A percentile compares a stretch with the other conserved stretches of the same genome.
Conservation (phyloP, 345 rosid species). For the Gossypium raimondii region DNA sequence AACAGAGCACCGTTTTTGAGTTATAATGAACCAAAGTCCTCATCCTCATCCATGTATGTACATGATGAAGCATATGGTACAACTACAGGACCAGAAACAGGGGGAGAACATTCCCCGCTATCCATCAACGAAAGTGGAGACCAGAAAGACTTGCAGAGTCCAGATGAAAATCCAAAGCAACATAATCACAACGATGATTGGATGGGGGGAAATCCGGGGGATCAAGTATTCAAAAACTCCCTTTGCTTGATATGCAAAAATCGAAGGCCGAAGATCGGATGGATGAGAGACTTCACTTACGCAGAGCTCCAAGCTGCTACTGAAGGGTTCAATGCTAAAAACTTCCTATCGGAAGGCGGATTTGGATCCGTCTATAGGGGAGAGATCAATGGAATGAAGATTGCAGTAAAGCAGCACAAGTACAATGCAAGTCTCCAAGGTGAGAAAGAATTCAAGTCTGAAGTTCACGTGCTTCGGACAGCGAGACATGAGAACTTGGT, state of each 20-base stretch:
- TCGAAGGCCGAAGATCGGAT: constrained; percentile 46
- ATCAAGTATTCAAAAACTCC: constrained; percentile 33
- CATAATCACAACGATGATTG: constrained; percentile 18
- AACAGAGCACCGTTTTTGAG: constrained; percentile 26
- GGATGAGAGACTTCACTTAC: constrained; percentile 48
- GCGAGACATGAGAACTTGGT: constrained; percentile 61
- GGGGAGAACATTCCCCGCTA: constrained; percentile 20
- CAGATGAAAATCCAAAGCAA: constrained; percentile 25
- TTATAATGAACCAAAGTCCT: constrained; percentile 19
- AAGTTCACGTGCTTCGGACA: constrained; percentile 52
- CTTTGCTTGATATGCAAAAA: constrained; percentile 52
- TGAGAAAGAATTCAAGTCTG: constrained; percentile 63
- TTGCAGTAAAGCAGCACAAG: constrained; percentile 64
- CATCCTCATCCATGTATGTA: constrained; percentile 5
- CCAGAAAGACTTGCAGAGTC: constrained; percentile 10
- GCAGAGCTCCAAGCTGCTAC: constrained; percentile 57
- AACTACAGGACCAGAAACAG: constrained; percentile 25
- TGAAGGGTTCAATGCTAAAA: constrained; percentile 36
- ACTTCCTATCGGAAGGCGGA: constrained; percentile 64
- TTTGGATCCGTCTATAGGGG: constrained; percentile 60
- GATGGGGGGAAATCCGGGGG: constrained; percentile 25
- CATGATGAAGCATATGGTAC: constrained; percentile 26
- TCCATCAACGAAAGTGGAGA: constrained; percentile 12
- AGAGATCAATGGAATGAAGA: constrained; percentile 35
- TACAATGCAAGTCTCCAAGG: constrained; percentile 46